Percentiles rank a stretch among this genome's conserved stretches.
phyloP scores from a whole-genome alignment of 2,329 filamentous ascomycete genomes.

The Delphinella strobiligena region DNA sequence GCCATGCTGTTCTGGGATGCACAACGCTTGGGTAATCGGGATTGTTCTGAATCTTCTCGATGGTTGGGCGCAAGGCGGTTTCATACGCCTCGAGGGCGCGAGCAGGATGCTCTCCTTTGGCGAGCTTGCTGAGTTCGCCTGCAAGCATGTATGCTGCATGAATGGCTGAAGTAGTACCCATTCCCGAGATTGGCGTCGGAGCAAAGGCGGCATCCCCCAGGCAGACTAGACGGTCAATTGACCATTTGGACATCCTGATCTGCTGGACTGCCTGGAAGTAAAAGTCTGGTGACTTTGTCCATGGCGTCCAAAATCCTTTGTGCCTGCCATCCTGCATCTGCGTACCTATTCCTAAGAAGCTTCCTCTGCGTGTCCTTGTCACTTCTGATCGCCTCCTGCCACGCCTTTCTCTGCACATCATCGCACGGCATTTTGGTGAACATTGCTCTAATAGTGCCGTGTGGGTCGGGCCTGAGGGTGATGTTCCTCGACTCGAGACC shows the following conservation, averaged over 20 bases:
- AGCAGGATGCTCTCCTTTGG: conserved; percentile 4
- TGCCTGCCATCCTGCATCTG: conserved; percentile 7
- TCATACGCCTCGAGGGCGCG: background rate
- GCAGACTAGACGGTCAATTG: conserved; percentile 21
- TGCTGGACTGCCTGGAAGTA: conserved; percentile 31
- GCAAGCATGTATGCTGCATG: conserved; percentile 28
- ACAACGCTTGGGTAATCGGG: background rate
- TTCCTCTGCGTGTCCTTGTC: conserved; percentile 6
- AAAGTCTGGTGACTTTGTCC: conserved; percentile 22
- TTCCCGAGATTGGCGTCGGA: conserved; percentile 21
- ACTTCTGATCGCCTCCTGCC: conserved; percentile 6
- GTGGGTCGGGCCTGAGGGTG: conserved; percentile 15
- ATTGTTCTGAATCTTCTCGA: background rate
- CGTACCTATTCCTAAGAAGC: conserved; percentile 13
- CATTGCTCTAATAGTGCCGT: conserved; percentile 16
- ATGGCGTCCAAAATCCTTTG: conserved; percentile 7
- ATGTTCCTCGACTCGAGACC: conserved; percentile 11
- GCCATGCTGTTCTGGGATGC: conserved; percentile 2
- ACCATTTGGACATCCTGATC: conserved; percentile 24
- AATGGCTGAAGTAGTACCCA: conserved; percentile 24
- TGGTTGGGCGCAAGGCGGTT: background rate
- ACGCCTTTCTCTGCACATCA: conserved; percentile 6
- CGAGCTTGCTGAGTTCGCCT: conserved; percentile 19
- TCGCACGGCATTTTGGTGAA: conserved; percentile 8
- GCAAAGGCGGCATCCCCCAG: conserved; percentile 28